Evolutionary conservation across 164 flowering plant genomes (phyloP).

Genomic region (Macadamia integrifolia): DNA sequence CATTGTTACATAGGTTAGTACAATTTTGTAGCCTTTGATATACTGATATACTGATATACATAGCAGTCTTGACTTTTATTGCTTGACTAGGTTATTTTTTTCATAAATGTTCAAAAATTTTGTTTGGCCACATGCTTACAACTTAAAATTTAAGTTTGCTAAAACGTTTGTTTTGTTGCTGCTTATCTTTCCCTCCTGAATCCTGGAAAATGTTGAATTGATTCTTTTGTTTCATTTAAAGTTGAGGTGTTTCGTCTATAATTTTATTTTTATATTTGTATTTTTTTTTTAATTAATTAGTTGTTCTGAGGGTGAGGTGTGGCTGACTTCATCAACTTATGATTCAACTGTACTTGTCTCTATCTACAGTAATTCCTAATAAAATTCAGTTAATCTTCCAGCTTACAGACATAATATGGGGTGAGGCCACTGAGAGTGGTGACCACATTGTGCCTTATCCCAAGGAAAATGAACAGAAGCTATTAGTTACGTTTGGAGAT

Average conservation of each 20-base stretch:
- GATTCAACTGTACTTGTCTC: neutral
- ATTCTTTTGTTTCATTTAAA: no score
- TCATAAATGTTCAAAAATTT: no score
- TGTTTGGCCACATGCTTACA: no score
- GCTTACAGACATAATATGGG: conserved; percentile 75
- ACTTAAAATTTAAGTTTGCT: no score
- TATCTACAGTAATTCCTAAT: neutral
- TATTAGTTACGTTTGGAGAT: conserved; percentile 22
- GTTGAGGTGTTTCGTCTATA: neutral
- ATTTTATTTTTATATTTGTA: neutral
- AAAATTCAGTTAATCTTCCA: conserved; percentile 24
- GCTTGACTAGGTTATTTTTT: no score
- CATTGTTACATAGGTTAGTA: no score
- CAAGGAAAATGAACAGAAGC: conserved; percentile 34
- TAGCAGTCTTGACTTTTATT: no score
- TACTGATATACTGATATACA: no score
- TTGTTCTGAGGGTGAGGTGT: neutral
- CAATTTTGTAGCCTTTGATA: no score
- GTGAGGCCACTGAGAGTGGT: conserved; percentile 46
- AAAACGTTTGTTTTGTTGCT: no score
- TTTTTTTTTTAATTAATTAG: neutral
- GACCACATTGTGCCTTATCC: conserved; percentile 73
- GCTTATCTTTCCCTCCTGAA: no score
- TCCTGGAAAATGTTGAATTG: no score
- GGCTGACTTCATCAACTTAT: neutral